phyloP scores from a whole-genome alignment of 331 rosid species.

The Quercus lobata region DNA sequence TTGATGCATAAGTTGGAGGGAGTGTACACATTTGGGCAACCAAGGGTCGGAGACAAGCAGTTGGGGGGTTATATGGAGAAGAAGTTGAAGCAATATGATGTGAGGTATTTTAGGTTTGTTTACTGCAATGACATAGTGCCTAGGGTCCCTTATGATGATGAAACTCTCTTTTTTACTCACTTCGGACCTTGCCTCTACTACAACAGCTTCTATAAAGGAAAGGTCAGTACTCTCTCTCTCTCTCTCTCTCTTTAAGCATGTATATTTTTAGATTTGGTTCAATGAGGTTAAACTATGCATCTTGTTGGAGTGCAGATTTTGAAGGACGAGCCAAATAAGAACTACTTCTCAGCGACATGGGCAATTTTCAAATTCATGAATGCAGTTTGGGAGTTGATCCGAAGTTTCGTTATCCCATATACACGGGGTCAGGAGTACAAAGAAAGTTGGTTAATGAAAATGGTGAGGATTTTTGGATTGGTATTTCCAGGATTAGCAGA shows the following conservation, averaged over 20 bases:
- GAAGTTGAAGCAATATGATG: conserved; percentile 30
- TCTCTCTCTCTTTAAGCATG: not conserved
- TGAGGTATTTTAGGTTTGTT: conserved; percentile 52
- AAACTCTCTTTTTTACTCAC: conserved; percentile 48
- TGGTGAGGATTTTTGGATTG: conserved; percentile 46
- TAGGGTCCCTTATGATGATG: conserved; percentile 59
- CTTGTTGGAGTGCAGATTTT: conserved; percentile 36
- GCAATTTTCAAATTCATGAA: conserved; percentile 46
- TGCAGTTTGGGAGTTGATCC: conserved; percentile 60
- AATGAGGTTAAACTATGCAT: not conserved
- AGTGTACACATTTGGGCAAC: conserved; percentile 81
- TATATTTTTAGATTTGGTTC: not conserved
- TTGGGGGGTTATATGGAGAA: conserved; percentile 56
- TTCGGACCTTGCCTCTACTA: conserved; percentile 52
- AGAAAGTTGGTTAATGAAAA: conserved; percentile 39
- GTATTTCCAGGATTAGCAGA: conserved; percentile 57
- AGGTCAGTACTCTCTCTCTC: conserved; percentile 22
- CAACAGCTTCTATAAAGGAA: conserved; percentile 54
- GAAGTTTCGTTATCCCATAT: conserved; percentile 49
- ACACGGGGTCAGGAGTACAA: conserved; percentile 35
- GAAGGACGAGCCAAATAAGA: conserved; percentile 71
- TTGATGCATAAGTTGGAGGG: conserved; percentile 57
- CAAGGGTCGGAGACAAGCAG: conserved; percentile 51
- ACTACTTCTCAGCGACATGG: conserved; percentile 52
- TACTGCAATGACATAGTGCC: conserved; percentile 65